phyloP scores from a whole-genome alignment of 2,329 filamentous ascomycete genomes.

The Calonectria crousiana region DNA sequence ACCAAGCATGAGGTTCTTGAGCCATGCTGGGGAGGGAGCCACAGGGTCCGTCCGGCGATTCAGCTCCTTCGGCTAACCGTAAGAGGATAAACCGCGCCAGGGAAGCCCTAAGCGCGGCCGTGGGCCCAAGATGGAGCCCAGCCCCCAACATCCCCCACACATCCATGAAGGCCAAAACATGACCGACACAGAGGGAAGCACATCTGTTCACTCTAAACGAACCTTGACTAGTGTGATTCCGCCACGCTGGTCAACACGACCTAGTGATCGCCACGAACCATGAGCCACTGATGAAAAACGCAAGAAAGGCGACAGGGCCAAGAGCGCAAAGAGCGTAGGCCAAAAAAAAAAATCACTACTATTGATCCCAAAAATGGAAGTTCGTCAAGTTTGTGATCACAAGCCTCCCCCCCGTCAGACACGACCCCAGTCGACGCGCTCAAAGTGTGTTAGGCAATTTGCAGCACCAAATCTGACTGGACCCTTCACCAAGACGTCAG shows the following conservation, averaged over 20 bases:
- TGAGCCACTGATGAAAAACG: conserved; percentile 29
- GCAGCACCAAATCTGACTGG: conserved; percentile 18
- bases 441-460: conserved; percentile 9
- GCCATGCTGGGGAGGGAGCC: conserved; percentile 35
- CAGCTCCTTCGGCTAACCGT: conserved; percentile 36
- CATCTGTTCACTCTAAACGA: conserved; percentile 19
- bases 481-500: conserved; percentile 11
- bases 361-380: conserved; percentile 20
- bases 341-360: not conserved
- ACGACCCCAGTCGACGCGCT: conserved; percentile 10
- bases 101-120: conserved; percentile 33
- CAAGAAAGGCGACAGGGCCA: conserved; percentile 19
- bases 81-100: conserved; percentile 30
- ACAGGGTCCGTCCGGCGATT: conserved; percentile 31
- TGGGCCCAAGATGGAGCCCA: conserved; percentile 34
- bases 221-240: conserved; percentile 31
- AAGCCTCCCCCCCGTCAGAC: conserved; percentile 2
- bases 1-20: conserved; percentile 33
- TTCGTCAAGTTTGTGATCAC: conserved; percentile 18
- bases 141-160: conserved; percentile 26
- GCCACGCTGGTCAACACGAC: conserved; percentile 25
- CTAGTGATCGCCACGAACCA: conserved; percentile 22
- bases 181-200: conserved; percentile 2
- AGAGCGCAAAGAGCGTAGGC: not conserved
- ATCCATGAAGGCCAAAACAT: conserved; percentile 17